Evolutionary conservation across 2,329 filamentous ascomycete species (phyloP).

Genomic region (Teratosphaeria destructans): DNA sequence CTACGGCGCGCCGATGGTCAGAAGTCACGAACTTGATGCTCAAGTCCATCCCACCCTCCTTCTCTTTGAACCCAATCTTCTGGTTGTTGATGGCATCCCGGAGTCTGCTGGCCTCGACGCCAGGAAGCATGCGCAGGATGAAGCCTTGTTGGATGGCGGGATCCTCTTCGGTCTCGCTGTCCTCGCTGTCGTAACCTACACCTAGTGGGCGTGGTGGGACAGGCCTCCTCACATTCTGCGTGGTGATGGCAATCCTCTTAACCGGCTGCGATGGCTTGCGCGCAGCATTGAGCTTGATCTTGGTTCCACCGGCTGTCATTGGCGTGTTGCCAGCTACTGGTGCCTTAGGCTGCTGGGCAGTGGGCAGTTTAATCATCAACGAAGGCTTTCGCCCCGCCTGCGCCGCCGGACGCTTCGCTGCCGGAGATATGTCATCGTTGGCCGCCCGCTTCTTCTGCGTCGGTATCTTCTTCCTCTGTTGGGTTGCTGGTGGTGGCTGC

Average conservation of each 20-base stretch:
- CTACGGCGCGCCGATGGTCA: constrained; percentile 61
- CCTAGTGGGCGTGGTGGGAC: constrained; percentile 58
- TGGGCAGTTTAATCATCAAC: constrained; percentile 22
- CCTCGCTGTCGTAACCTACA: constrained; percentile 93
- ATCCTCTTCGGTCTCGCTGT: constrained; percentile 78
- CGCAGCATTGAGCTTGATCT: neutral
- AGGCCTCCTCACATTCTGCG: constrained; percentile 1
- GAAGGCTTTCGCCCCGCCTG: constrained; percentile 19
- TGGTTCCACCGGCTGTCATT: neutral
- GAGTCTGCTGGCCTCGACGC: constrained; percentile 76
- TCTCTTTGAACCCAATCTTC: constrained; percentile 57
- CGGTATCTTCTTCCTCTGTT: constrained; percentile 10
- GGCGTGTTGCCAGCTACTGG: neutral
- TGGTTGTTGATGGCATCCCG: constrained; percentile 64
- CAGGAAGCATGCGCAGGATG: constrained; percentile 77
- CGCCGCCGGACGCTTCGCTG: constrained; percentile 21
- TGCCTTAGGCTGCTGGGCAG: neutral
- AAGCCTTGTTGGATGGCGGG: constrained; percentile 85
- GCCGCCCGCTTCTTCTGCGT: constrained; percentile 24
- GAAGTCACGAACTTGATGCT: constrained; percentile 67
- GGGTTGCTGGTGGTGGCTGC: constrained; percentile 15
- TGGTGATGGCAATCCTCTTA: constrained; percentile 4
- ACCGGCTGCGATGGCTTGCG: constrained; percentile 1
- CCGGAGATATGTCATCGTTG: constrained; percentile 23
- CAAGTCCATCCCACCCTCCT: constrained; percentile 64